Conservation (phyloP, 129 eudicot genomes). For the Lonicera japonica region DNA sequence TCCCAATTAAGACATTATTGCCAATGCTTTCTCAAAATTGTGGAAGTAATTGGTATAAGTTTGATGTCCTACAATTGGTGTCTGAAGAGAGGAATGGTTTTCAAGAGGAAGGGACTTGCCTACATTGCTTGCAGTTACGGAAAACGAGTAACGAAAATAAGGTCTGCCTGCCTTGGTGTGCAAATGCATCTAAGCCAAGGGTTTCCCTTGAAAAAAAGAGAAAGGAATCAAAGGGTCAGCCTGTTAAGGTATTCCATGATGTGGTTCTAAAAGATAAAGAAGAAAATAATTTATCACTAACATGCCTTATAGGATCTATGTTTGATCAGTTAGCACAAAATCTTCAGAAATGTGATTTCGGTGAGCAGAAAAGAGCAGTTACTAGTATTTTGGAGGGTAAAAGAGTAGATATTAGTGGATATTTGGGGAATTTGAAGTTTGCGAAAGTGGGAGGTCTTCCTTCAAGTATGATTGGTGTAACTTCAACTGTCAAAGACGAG, state of each 20-base stretch:
- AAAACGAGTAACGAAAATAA: no score
- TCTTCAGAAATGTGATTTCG: conserved; percentile 50
- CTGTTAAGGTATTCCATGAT: conserved; percentile 18
- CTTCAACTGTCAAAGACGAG: conserved; percentile 46
- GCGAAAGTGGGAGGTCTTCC: conserved; percentile 85
- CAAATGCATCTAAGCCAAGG: conserved; percentile 18
- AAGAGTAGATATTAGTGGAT: conserved; percentile 49
- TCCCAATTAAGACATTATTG: conserved; percentile 39
- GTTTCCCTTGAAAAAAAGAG: conserved; percentile 28
- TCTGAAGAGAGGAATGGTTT: conserved; percentile 20
- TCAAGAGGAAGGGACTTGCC: conserved; percentile 42
- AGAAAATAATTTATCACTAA: conserved; percentile 39
- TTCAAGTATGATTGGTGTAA: conserved; percentile 45
- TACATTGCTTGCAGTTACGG: conserved; percentile 67
- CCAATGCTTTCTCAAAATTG: conserved; percentile 33
- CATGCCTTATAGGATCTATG: conserved; percentile 42
- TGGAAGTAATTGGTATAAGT: conserved; percentile 18
- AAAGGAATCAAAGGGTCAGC: conserved; percentile 21
- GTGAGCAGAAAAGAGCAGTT: conserved; percentile 34
- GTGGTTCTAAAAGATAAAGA: conserved; percentile 28
- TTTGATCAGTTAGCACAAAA: conserved; percentile 54
- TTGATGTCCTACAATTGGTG: conserved; percentile 18
- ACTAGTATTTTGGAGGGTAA: conserved; percentile 51
- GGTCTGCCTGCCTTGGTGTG: no score
- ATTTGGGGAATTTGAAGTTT: conserved; percentile 66